phyloP scores from a whole-genome alignment of 1,284 basidiomycete genomes.

The Prillingera fragicola region DNA sequence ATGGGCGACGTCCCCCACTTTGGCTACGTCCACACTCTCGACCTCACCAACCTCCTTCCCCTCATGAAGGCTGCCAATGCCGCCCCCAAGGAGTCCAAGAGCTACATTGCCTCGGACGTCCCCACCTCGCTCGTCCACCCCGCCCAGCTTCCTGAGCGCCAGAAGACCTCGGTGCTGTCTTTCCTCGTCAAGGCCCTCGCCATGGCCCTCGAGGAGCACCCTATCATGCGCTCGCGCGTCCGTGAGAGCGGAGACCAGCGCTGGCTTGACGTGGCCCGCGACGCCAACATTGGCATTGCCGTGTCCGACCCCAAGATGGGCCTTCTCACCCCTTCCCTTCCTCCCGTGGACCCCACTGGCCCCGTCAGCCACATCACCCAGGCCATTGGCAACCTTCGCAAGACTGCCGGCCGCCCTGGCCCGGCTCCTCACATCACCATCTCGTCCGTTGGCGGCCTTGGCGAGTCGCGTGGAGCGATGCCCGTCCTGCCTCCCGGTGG shows the following conservation, averaged over 20 bases:
- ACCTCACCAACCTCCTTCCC: constrained; percentile 72
- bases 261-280: constrained; percentile 34
- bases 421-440: constrained; percentile 71
- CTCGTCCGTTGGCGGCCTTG: constrained; percentile 79
- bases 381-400: constrained; percentile 53
- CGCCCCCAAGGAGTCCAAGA: constrained; percentile 50
- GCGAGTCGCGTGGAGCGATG: constrained; percentile 63
- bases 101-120: constrained; percentile 50
- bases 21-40: constrained; percentile 73
- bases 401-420: constrained; percentile 60
- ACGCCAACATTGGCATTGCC: constrained; percentile 38
- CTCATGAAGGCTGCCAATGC: constrained; percentile 62
- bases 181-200: constrained; percentile 80
- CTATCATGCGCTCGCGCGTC: constrained; percentile 38
- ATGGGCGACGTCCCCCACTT: constrained; percentile 63
- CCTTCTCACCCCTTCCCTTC: constrained; percentile 78
- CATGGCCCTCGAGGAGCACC: constrained; percentile 64
- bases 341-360: constrained; percentile 59
- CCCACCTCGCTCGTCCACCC: constrained; percentile 50
- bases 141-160: constrained; percentile 36
- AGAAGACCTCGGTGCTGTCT: constrained; percentile 68
- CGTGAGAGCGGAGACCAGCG: constrained; percentile 22
- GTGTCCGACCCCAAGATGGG: constrained; percentile 65
- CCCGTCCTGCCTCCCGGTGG: constrained; percentile 83
- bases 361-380: constrained; percentile 55